Evolutionary conservation across 176 grass and related monocot species (phyloP).

Genomic region (bread wheat (Triticum aestivum)): IWGSC_CS_RefSeq_v2.1 NC_057800.1:578009349-578009848

Average conservation of each 20-base stretch:
- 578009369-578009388: conserved; percentile 1
- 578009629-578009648: not conserved
- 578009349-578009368: conserved; percentile 17
- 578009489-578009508: conserved; percentile 51
- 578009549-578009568: not conserved
- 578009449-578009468: conserved; percentile 63
- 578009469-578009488: conserved; percentile 97
- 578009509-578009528: not conserved
- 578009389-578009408: conserved; percentile 28
- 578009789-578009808: conserved; percentile 98
- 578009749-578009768: not conserved
- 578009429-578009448: conserved; percentile 81
- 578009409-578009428: conserved; percentile 92
- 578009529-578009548: not conserved
- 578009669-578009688: not conserved
- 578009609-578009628: not conserved
- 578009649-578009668: not conserved
- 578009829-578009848: conserved; percentile 83
- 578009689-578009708: not conserved
- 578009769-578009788: conserved; percentile 72
- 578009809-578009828: conserved; percentile 91
- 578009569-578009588: conserved; percentile 1
- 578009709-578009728: conserved; percentile 7
- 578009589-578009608: not conserved
- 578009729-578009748: not conserved